A percentile compares a stretch with the other conserved stretches of the same genome.
Evolutionary conservation across 805 yeast species (phyloP).

Genomic region (Yarrowia sp.): DNA sequence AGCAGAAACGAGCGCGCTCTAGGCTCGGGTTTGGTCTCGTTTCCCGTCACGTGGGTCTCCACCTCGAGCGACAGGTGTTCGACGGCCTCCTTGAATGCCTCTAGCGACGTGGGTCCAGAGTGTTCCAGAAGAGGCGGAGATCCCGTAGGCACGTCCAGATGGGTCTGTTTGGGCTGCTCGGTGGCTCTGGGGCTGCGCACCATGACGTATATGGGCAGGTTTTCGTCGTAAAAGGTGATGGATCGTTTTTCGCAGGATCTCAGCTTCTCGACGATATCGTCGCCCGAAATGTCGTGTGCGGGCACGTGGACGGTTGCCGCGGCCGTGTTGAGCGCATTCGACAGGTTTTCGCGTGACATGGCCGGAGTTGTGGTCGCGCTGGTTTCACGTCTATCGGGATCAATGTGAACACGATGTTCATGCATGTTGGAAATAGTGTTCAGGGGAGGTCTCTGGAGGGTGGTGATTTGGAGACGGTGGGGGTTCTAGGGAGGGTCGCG

Average conservation of each 20-base stretch:
- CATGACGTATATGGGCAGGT: slow-evolving; percentile 18
- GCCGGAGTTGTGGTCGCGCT: not conserved
- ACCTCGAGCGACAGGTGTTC: slow-evolving; percentile 12
- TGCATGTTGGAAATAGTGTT: slow-evolving; percentile 12
- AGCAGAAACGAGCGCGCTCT: slow-evolving; percentile 3
- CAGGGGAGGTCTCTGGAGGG: not conserved
- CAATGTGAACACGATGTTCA: slow-evolving; percentile 5
- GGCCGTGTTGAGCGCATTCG: slow-evolving; percentile 23
- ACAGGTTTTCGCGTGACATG: slow-evolving; percentile 23
- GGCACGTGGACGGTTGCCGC: slow-evolving; percentile 16
- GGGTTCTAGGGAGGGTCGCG: no score
- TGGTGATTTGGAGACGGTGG: not conserved
- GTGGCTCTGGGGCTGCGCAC: slow-evolving; percentile 3
- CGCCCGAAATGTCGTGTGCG: slow-evolving; percentile 1
- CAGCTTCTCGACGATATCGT: not conserved
- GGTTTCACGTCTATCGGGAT: not conserved
- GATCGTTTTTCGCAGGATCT: not conserved
- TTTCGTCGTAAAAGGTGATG: slow-evolving; percentile 21
- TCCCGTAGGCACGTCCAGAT: not conserved
- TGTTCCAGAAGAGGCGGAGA: not conserved
- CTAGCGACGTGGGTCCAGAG: not conserved
- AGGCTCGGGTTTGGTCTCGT: slow-evolving; percentile 20
- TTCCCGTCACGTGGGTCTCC: slow-evolving; percentile 16
- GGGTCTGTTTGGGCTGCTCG: not conserved
- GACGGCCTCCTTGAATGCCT: slow-evolving; percentile 8